Evolutionary conservation across 148 eudicot genomes (phyloP).

Genomic region (Limonium bicolor): DNA sequence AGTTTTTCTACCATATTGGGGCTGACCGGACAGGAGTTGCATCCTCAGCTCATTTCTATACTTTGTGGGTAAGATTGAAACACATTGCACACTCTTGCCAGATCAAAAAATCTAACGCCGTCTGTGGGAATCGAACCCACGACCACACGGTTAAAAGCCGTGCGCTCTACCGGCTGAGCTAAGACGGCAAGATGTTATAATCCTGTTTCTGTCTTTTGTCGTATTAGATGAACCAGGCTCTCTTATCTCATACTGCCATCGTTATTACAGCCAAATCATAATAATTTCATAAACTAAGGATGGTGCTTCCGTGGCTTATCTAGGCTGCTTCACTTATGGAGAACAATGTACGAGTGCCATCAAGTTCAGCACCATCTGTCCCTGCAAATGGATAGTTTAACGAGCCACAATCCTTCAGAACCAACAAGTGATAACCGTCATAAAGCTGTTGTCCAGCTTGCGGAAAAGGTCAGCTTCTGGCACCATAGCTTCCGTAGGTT

Average conservation of each 20-base stretch:
- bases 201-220: no score
- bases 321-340: slow-evolving; percentile 64
- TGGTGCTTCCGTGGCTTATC: no score
- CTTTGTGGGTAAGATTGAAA: slow-evolving; percentile 76
- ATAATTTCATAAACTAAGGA: no score
- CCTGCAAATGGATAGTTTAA: slow-evolving; percentile 40
- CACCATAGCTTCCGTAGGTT: slow-evolving; percentile 47
- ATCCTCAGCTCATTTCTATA: slow-evolving; percentile 57
- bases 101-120: no score
- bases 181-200: no score
- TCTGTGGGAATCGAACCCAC: slow-evolving; percentile 48
- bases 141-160: slow-evolving; percentile 47
- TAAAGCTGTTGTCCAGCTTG: slow-evolving; percentile 60
- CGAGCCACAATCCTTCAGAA: slow-evolving; percentile 24
- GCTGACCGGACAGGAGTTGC: slow-evolving; percentile 43
- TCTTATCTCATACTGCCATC: no score
- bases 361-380: slow-evolving; percentile 54
- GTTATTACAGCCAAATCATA: no score
- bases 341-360: slow-evolving; percentile 57
- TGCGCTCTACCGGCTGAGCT: slow-evolving; percentile 8
- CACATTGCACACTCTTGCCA: no score
- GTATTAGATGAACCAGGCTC: no score
- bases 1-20: slow-evolving; percentile 30
- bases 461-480: slow-evolving; percentile 55
- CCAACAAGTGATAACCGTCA: slow-evolving; percentile 42